Base-by-base conservation (phyloP, 345 rosid genomes). In the Citropsis articulata region DNA sequence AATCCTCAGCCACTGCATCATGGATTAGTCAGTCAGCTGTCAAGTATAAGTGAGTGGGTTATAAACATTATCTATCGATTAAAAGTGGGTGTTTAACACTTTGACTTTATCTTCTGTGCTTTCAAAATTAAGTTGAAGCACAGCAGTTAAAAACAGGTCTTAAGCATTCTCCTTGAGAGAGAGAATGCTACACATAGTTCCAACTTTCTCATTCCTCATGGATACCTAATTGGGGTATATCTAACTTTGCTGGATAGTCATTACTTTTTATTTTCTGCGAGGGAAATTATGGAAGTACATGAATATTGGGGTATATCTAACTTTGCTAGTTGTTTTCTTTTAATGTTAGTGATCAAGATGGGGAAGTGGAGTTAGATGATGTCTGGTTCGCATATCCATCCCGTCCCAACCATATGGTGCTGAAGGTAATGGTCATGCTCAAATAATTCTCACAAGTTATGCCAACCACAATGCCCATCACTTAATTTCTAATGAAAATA, bases 361-460 rank as follows among this genome's bases (percentile, higher is more conserved):
- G 99, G 48, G 98, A 89, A 78, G 92, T 95, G 73, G 98, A 91
- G 80, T 69, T 95, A 72, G 85, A 92, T 78, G 98, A 95, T 65
- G 96, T 93, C 22, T 93, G 98, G 98, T 95, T 95, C 82, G 92
- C 99, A 16, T 95, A 95, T 88, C 99, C 98, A 71, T 95, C 99
- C 73, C 99, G 97, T 42, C 98, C 97, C 13, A 90, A 89, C 86
- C 91, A 92, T 83, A 88, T 89, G 96, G 89, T 93, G 67, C 94
- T 95, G 63, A 91, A 93, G 97, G 99, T 95, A 83, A 84, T 69
- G 13, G 27, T 74, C 35, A 27, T 73, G n/a, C 14, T 42, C 28
- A 27, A 56, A 18, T 28, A n/a, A 53, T 22, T 60, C 33, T 28
- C 18, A 40, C 1, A 53, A 76, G 66, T 10, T 28, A 36, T 21